These are phyloP conservation scores for Forsythia viridissima DNA, from an alignment of 257 asterid species.

Conservation along the genomic window DNA sequence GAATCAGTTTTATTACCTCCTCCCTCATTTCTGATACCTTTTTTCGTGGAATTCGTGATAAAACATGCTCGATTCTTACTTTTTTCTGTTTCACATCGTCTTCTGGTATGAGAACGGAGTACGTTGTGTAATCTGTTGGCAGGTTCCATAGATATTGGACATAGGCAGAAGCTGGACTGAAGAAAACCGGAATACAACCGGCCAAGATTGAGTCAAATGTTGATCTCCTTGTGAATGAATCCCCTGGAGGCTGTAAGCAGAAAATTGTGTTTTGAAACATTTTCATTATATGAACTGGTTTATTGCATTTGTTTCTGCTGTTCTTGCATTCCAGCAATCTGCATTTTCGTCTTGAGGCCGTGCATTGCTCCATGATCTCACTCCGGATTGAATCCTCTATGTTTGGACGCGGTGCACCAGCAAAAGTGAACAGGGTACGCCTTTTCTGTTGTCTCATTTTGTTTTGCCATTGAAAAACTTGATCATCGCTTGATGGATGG, in stretches of 20 bases:
- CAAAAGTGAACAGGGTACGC: slow-evolving; percentile 54
- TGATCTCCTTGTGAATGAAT: slow-evolving; percentile 76
- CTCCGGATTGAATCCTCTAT: slow-evolving; percentile 58
- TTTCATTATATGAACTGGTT: slow-evolving; percentile 64
- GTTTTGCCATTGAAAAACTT: slow-evolving; percentile 56
- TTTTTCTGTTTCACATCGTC: slow-evolving; percentile 51
- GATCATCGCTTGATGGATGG: slow-evolving; percentile 63
- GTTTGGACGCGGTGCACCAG: slow-evolving; percentile 73
- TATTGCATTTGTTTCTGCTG: slow-evolving; percentile 51
- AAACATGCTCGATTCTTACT: slow-evolving; percentile 48
- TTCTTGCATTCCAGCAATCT: slow-evolving; percentile 55
- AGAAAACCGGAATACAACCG: slow-evolving; percentile 89
- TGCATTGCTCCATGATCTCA: slow-evolving; percentile 71
- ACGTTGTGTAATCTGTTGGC: slow-evolving; percentile 50
- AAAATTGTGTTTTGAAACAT: slow-evolving; percentile 59
- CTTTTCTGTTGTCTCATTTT: slow-evolving; percentile 53
- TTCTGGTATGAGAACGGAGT: slow-evolving; percentile 72
- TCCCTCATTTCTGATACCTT: slow-evolving; percentile 68
- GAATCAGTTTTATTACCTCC: slow-evolving; percentile 70
- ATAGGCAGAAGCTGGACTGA: slow-evolving; percentile 73
- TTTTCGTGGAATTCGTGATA: slow-evolving; percentile 46
- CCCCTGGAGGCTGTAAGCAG: slow-evolving; percentile 89
- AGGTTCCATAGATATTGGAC: slow-evolving; percentile 87
- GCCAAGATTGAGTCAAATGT: slow-evolving; percentile 79
- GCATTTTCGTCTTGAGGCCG: slow-evolving; percentile 38